Evolutionary conservation across 495 filamentous ascomycete genomes (phyloP).

Genomic region (Xylaria palmicola): DNA sequence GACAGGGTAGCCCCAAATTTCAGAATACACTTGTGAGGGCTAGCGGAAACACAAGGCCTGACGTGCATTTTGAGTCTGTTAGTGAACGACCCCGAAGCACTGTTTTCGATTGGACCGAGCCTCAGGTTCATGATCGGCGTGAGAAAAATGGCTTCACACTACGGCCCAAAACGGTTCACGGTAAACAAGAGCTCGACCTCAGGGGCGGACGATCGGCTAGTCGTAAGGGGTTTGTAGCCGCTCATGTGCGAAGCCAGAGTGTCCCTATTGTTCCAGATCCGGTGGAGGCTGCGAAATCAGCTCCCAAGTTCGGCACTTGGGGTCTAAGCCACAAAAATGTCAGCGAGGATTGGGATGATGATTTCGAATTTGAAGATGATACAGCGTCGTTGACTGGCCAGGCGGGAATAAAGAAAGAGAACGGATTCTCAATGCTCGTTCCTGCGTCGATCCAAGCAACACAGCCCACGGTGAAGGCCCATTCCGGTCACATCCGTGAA

Average conservation of each 20-base stretch:
- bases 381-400: constrained; percentile 16
- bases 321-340: constrained; percentile 77
- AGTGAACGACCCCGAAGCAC: constrained; percentile 56
- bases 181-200: constrained; percentile 72
- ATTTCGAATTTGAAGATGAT: constrained; percentile 72
- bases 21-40: constrained; percentile 42
- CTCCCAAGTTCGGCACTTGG: constrained; percentile 87
- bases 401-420: constrained; percentile 43
- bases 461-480: constrained; percentile 80
- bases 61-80: constrained; percentile 32
- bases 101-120: constrained; percentile 88
- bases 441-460: constrained; percentile 79
- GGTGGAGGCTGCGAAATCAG: constrained; percentile 52
- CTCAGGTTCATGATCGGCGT: constrained; percentile 54
- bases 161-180: constrained; percentile 86
- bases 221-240: constrained; percentile 70
- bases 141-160: constrained; percentile 55
- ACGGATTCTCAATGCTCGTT: constrained; percentile 64
- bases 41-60: constrained; percentile 38
- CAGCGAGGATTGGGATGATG: constrained; percentile 83
- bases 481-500: constrained; percentile 84
- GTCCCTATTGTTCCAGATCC: constrained; percentile 81
- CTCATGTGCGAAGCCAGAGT: constrained; percentile 91
- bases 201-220: constrained; percentile 72
- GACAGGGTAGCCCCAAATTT: constrained; percentile 45